Base-by-base conservation (phyloP, 331 rosid genomes). In the Quercus tomentella region DNA sequence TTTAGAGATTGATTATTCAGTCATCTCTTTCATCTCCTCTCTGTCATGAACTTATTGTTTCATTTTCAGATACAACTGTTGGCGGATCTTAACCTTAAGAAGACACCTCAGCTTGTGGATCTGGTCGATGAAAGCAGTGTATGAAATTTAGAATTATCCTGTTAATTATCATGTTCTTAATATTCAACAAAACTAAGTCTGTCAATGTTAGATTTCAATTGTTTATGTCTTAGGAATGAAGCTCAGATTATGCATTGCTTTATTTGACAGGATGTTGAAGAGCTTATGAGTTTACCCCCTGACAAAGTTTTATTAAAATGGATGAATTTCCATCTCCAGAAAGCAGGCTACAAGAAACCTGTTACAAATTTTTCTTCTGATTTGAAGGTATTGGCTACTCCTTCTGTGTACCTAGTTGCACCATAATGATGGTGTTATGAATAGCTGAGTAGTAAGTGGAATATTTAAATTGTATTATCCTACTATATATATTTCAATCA, bases 91-190 rank as follows among this genome's bases (percentile, higher is more conserved):
- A 96, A 83, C 85, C 97, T 96, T 79, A 96, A 89, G 89, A 96
- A 96, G 86, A 93, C 97, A 5, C 99, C 99, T 69, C 99, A 96
- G 80, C 98, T 96, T 72, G 89, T 96, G 80, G 98, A 96, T 76
- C 80, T 96, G 85, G 97, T 92, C 17, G 97, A 93, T 45, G 97
- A 93, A 37, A 81, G 90, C 83, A 92, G 89, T 78, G 99, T 96
- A 73, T 52, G 70, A 43, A 70, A 68, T 70, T 70, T 68, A 12
- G 16, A 77, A 21, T 77, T 62, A 55, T 69, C 71, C 41, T 20
- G 52, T 4, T 33, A 77, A 20, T 77, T 68, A 58, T 69, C 66
- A n/a, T 30, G 52, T 4, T 33, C 66, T 61, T 43, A 49, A 31
- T 70, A 33, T 35, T 80, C 37, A 21, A 37, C 41, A 30, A 35